A percentile compares a stretch with the other conserved stretches of the same genome.
Conservation (phyloP, 1,139 yeast species). For the Zygosaccharomyces sapae region DNA sequence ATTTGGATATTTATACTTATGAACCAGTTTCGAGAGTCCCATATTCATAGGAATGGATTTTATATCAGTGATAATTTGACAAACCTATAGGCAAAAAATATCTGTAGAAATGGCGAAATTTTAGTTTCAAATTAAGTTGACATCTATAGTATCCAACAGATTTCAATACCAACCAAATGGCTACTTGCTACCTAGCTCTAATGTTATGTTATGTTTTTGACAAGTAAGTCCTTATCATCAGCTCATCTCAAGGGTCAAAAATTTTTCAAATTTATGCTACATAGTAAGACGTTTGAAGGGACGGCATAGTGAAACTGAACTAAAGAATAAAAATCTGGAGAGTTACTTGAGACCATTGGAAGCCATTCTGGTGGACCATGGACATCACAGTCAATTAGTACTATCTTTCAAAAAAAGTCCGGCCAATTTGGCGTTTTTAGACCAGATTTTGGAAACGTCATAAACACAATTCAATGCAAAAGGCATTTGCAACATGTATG, state of each 20-base stretch:
- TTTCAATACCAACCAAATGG: background rate
- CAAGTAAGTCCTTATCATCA: background rate
- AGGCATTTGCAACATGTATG: too few species aligned
- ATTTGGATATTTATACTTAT: slow-evolving; percentile 9
- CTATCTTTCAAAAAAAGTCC: too few species aligned
- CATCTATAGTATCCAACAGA: background rate
- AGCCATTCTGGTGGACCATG: too few species aligned
- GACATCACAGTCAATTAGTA: too few species aligned
- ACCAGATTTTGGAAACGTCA: too few species aligned
- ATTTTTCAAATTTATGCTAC: background rate
- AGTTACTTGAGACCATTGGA: too few species aligned
- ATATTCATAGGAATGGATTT: background rate
- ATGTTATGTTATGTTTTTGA: background rate
- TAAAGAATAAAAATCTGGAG: too few species aligned
- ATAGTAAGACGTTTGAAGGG: background rate
- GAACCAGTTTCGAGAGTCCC: slow-evolving; percentile 16
- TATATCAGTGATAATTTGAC: background rate
- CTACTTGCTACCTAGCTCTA: background rate
- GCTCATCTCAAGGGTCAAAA: background rate
- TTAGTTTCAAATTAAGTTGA: background rate
- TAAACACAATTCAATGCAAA: too few species aligned
- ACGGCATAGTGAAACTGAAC: background rate
- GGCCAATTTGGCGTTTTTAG: too few species aligned
- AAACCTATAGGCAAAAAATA: background rate
- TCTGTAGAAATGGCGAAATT: background rate